Conservation (phyloP, 306 rosid genomes). For the Sechiopsis laciniata region DNA sequence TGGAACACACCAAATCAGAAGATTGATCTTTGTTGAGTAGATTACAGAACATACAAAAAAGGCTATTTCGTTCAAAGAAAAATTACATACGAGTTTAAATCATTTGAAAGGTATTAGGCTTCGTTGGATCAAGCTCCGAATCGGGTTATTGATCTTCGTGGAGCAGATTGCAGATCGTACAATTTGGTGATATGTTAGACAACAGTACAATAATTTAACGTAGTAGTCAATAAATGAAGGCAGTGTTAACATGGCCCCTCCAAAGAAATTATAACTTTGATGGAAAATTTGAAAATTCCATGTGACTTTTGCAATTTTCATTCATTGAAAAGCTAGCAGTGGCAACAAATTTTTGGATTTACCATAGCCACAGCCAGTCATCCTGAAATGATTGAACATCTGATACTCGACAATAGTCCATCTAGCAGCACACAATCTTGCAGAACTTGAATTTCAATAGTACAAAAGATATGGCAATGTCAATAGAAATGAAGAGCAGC, state of each 20-base stretch:
- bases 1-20: not conserved
- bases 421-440: slow-evolving; percentile 16
- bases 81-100: not conserved
- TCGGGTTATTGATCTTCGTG: not conserved
- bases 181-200: not conserved
- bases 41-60: not conserved
- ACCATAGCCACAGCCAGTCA: slow-evolving; percentile 12
- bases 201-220: slow-evolving; percentile 18
- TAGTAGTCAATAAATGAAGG: not conserved
- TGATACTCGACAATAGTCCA: slow-evolving; percentile 5
- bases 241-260: slow-evolving; percentile 7
- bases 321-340: slow-evolving; percentile 10
- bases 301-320: slow-evolving; percentile 15
- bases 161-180: not conserved
- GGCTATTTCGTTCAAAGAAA: not conserved
- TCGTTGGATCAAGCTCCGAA: not conserved
- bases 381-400: slow-evolving; percentile 19
- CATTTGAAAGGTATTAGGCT: not conserved
- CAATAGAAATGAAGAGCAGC: not conserved
- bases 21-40: not conserved
- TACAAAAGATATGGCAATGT: slow-evolving; percentile 13
- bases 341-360: slow-evolving; percentile 20
- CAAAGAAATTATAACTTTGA: slow-evolving; percentile 6
- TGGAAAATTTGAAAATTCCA: slow-evolving; percentile 1
- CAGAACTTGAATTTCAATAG: slow-evolving; percentile 1